phyloP scores from a whole-genome alignment of 805 yeast genomes.

The Starmerella cellae region DNA sequence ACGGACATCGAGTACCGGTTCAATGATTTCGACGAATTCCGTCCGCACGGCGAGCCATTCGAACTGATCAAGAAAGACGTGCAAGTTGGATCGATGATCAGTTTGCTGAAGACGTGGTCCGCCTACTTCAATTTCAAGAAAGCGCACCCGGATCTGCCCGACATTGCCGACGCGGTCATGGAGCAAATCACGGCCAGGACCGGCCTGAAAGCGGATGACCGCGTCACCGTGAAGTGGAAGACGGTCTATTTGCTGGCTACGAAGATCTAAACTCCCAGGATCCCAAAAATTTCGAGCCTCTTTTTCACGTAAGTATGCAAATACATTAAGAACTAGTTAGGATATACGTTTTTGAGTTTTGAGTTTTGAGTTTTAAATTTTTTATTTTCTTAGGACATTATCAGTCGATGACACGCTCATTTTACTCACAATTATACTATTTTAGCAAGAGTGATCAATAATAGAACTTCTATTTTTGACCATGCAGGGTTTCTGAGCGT shows the following conservation, averaged over 20 bases:
- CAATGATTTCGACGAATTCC: constrained; percentile 22
- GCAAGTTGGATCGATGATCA: constrained; percentile 35
- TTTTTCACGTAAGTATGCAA: no score
- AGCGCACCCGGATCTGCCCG: constrained; percentile 31
- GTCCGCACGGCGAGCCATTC: constrained; percentile 14
- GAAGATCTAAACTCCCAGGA: neutral
- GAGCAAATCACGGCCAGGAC: constrained; percentile 33
- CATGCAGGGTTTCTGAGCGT: no score
- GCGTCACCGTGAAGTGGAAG: constrained; percentile 34
- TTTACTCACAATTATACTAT: no score
- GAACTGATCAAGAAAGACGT: constrained; percentile 17
- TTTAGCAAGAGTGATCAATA: no score
- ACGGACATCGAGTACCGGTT: constrained; percentile 28
- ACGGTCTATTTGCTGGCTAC: constrained; percentile 30
- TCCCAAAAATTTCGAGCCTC: no score
- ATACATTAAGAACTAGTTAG: no score
- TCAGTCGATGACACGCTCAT: no score
- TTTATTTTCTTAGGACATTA: no score
- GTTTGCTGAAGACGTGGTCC: constrained; percentile 57
- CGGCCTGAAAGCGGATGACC: constrained; percentile 39
- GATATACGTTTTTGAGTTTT: no score
- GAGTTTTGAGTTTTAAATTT: no score
- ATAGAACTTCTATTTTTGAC: no score
- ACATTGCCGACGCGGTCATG: constrained; percentile 38
- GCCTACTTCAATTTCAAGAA: constrained; percentile 49